These are phyloP conservation scores for Drechslerella dactyloides DNA, from an alignment of 2,329 filamentous ascomycete genomes.

Conservation along the genomic window DNA sequence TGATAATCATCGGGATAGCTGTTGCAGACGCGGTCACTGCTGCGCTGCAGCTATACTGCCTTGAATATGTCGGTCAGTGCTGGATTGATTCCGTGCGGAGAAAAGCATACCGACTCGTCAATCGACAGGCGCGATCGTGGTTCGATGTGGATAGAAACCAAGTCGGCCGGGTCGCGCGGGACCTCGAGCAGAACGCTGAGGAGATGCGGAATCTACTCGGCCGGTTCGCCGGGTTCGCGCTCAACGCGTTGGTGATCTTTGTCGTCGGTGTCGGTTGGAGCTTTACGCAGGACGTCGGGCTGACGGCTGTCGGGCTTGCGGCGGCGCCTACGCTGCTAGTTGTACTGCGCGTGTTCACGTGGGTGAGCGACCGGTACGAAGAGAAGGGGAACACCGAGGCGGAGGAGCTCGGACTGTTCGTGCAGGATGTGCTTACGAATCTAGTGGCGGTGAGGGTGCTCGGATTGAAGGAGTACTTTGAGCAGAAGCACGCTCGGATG, in stretches of 20 bases:
- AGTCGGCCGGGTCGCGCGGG: slow-evolving; percentile 69
- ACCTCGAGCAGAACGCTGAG: slow-evolving; percentile 80
- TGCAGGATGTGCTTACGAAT: slow-evolving; percentile 77
- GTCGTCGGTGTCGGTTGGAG: slow-evolving; percentile 76
- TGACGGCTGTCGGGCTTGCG: slow-evolving; percentile 77
- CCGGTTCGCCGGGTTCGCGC: slow-evolving; percentile 73
- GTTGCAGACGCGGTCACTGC: slow-evolving; percentile 69
- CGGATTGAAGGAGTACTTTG: slow-evolving; percentile 75
- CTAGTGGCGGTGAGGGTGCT: slow-evolving; percentile 79
- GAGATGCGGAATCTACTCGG: slow-evolving; percentile 85
- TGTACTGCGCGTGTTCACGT: slow-evolving; percentile 70
- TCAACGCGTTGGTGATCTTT: slow-evolving; percentile 73
- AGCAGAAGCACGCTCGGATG: slow-evolving; percentile 66
- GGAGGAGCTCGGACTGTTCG: slow-evolving; percentile 67
- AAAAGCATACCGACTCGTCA: slow-evolving; percentile 71
- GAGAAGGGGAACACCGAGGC: slow-evolving; percentile 69
- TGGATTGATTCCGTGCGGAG: slow-evolving; percentile 78
- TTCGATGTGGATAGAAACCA: slow-evolving; percentile 74
- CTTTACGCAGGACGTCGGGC: slow-evolving; percentile 74
- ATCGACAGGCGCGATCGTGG: slow-evolving; percentile 79
- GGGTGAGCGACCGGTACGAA: slow-evolving; percentile 75
- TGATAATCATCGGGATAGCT: slow-evolving; percentile 73
- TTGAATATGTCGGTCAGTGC: slow-evolving; percentile 73
- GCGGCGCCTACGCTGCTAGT: slow-evolving; percentile 71
- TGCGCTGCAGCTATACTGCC: slow-evolving; percentile 72